Base-by-base conservation (phyloP, 768 basidiomycete species). In the Tricholomella constricta region DNA sequence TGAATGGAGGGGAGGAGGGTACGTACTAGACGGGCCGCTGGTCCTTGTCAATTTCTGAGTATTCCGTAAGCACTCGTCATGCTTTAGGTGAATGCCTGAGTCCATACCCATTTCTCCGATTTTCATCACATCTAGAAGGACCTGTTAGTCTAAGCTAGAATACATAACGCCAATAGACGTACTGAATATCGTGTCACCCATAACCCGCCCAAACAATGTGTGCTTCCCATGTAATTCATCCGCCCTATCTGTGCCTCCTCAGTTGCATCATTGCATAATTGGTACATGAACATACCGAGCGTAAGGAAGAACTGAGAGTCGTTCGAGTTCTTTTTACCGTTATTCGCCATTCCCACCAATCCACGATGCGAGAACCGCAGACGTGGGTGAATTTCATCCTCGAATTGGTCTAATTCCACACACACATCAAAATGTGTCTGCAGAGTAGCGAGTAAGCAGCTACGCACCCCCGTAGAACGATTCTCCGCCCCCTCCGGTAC, bases 251-350 rank as follows among this genome's bases (percentile, higher is more conserved):
- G 52, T 17, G 35, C 25, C 26, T 27, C 32, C 35, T 29, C 12
- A 43, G 52, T 15, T 38, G 29, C 49, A 48, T 32, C 29, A 25
- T 50, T 45, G 42, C 14, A 20, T 32, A 37, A 20, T 37, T 19
- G 32, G 20, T 10, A 19, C 9, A 48, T 7, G 6, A 11, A 63
- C 68, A 45, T 58, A 92, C 94, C 89, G 0, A 98, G 83, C 0
- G 97, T 98, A 45, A 98, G 86, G 66, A 98, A 88, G 72, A 94
- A 98, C 68, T 98, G 96, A 0, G 93, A 96, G 48, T 91, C 89
- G 59, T 99, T 99, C 3, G 91, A 85, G 64, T 95, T 81, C 69
- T 89, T 91, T 25, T 78, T 78, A 9, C 94, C 93, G 52, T 81
- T 86, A 62, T 97, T 97, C 4, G 97, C 97, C 91, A 97, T 95